Percentiles rank a stretch among this genome's conserved stretches.
Evolutionary conservation across 345 rosid genomes (phyloP).

Genomic region (Ailanthus altissimus): DNA sequence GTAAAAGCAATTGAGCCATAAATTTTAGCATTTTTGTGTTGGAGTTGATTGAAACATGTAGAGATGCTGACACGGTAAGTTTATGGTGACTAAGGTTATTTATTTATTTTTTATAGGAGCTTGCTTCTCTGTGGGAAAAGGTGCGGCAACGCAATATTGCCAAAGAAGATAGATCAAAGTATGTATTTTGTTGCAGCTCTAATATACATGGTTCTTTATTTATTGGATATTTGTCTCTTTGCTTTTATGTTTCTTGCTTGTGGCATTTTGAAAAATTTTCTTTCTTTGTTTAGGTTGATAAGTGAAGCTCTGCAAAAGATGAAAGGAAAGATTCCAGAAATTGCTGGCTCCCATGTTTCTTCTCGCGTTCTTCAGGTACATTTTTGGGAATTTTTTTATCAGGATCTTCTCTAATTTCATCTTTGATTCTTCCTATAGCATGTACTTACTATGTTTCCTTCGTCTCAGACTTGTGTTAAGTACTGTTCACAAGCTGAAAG

Average conservation of each 20-base stretch:
- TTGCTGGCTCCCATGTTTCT: slow-evolving; percentile 80
- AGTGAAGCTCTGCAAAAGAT: slow-evolving; percentile 76
- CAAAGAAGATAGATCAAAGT: slow-evolving; percentile 86
- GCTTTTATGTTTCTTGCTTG: neutral
- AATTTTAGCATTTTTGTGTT: neutral
- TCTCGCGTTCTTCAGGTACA: slow-evolving; percentile 93
- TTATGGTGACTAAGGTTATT: neutral
- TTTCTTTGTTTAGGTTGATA: slow-evolving; percentile 46
- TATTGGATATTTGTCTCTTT: neutral
- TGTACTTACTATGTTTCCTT: slow-evolving; percentile 22
- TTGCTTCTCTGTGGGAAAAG: slow-evolving; percentile 86
- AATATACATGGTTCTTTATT: neutral
- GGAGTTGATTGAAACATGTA: neutral
- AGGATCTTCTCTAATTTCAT: neutral
- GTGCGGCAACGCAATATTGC: slow-evolving; percentile 86
- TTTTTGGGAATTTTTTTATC: slow-evolving; percentile 4
- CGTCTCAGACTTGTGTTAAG: slow-evolving; percentile 71
- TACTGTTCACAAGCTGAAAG: slow-evolving; percentile 74
- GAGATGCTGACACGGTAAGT: neutral
- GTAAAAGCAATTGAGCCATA: neutral
- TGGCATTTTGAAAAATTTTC: neutral
- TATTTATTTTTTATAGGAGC: slow-evolving; percentile 59
- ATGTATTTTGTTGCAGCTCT: slow-evolving; percentile 24
- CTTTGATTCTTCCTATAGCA: neutral
- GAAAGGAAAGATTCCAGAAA: slow-evolving; percentile 91